Conservation (phyloP, 2,329 filamentous ascomycete genomes). For the Allantophomopsis lycopodina region DNA sequence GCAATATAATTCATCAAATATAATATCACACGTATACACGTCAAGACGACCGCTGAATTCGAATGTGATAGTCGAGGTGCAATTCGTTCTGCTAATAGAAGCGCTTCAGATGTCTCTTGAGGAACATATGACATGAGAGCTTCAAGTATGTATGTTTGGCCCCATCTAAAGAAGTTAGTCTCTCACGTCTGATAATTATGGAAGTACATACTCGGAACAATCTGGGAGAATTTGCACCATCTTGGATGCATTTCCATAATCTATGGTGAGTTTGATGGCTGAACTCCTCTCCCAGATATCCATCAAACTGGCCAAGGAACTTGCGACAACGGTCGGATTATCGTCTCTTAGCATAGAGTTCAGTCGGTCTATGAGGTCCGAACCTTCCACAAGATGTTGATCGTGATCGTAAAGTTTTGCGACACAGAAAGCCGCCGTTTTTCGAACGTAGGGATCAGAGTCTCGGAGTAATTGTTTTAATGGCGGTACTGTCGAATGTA, state of each 20-base stretch:
- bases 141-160: constrained; percentile 96
- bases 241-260: constrained; percentile 94
- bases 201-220: constrained; percentile 71
- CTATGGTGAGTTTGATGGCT: constrained; percentile 93
- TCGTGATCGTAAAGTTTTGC: constrained; percentile 98
- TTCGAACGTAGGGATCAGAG: constrained; percentile 87
- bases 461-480: constrained; percentile 77
- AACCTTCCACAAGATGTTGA: constrained; percentile 73
- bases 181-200: neutral
- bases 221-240: constrained; percentile 94
- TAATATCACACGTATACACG: constrained; percentile 88
- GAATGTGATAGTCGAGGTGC: constrained; percentile 92
- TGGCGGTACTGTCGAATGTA: constrained; percentile 76
- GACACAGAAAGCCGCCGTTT: constrained; percentile 91
- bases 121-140: constrained; percentile 96
- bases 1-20: constrained; percentile 99
- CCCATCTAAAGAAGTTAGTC: constrained; percentile 54
- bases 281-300: constrained; percentile 98
- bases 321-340: constrained; percentile 94
- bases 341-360: constrained; percentile 87
- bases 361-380: constrained; percentile 81
- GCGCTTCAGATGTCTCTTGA: constrained; percentile 76
- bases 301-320: constrained; percentile 79
- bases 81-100: constrained; percentile 84
- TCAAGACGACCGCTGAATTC: constrained; percentile 91